A percentile compares a stretch with the other conserved stretches of the same genome.
Evolutionary conservation across 345 rosid species (phyloP).

Genomic region (Aquilaria malaccensis): DNA sequence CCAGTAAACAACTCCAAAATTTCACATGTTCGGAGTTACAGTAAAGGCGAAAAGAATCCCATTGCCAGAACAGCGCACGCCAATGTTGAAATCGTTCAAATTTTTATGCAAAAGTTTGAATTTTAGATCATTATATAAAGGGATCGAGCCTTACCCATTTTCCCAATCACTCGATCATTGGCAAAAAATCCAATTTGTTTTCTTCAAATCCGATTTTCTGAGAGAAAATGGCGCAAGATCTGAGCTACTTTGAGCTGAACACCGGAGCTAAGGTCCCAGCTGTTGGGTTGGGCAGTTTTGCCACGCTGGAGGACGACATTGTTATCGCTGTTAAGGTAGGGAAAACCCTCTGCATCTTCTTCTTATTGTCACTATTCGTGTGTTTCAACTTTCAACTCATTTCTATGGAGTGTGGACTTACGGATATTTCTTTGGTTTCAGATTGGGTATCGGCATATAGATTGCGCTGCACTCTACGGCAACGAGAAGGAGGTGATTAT

Average conservation of each 20-base stretch:
- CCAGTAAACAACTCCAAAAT: no score
- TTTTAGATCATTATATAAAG: no score
- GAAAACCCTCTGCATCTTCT: neutral
- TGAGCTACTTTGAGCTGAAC: conserved; percentile 45
- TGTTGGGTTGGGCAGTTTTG: conserved; percentile 66
- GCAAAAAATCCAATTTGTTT: no score
- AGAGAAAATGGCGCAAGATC: conserved; percentile 33
- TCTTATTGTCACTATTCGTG: no score
- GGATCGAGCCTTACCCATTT: no score
- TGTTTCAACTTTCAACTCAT: neutral
- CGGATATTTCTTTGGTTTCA: conserved; percentile 9
- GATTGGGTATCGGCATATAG: conserved; percentile 62
- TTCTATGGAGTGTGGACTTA: conserved; percentile 24
- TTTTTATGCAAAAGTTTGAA: no score
- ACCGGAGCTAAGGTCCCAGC: conserved; percentile 69
- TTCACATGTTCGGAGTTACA: no score
- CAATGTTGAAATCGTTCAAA: no score
- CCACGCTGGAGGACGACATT: conserved; percentile 45
- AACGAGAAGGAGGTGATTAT: conserved; percentile 61
- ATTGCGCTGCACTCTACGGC: conserved; percentile 51
- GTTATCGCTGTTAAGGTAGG: conserved; percentile 39
- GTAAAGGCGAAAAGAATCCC: no score
- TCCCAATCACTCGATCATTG: no score
- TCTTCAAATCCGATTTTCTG: no score
- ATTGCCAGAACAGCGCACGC: no score